Conservation (phyloP, 2,329 filamentous ascomycete species). For the Simplicillium sp. region DNA sequence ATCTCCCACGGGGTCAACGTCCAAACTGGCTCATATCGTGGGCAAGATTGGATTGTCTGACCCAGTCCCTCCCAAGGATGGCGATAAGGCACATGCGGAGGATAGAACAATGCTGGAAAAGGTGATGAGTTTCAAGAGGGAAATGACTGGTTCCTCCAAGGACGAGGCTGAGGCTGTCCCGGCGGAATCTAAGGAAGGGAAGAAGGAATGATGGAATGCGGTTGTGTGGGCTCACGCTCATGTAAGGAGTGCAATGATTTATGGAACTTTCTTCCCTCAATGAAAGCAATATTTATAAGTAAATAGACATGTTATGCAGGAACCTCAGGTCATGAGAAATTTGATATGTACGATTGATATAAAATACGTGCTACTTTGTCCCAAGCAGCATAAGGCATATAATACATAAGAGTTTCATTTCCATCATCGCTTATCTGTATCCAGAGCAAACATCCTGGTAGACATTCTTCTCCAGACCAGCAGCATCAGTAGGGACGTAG, state of each 20-base stretch:
- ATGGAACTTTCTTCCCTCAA: background rate
- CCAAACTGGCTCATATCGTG: constrained; percentile 10
- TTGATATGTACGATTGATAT: background rate
- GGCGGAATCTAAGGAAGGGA: too few species aligned
- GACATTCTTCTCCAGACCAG: constrained; percentile 14
- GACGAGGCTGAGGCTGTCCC: too few species aligned
- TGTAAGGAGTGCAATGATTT: background rate
- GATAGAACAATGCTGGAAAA: too few species aligned
- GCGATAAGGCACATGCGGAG: too few species aligned
- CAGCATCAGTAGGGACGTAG: constrained; percentile 13
- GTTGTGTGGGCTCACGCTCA: background rate
- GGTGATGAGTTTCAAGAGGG: too few species aligned
- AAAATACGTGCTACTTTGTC: background rate
- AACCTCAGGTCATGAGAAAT: too few species aligned
- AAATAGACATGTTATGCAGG: too few species aligned
- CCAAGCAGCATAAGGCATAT: too few species aligned
- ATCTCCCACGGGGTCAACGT: constrained; percentile 4
- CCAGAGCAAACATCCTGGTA: constrained; percentile 14
- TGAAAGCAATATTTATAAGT: too few species aligned
- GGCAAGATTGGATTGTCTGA: constrained; percentile 4
- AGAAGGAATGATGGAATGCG: background rate
- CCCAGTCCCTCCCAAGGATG: background rate
- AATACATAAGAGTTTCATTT: too few species aligned
- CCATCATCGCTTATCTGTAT: constrained; percentile 5
- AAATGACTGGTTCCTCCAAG: background rate